Evolutionary conservation across 1,284 basidiomycete species (phyloP), one percentile per base, ranked within the genome.

Genomic region (Pyrrhoderma lamaoense): DNA sequence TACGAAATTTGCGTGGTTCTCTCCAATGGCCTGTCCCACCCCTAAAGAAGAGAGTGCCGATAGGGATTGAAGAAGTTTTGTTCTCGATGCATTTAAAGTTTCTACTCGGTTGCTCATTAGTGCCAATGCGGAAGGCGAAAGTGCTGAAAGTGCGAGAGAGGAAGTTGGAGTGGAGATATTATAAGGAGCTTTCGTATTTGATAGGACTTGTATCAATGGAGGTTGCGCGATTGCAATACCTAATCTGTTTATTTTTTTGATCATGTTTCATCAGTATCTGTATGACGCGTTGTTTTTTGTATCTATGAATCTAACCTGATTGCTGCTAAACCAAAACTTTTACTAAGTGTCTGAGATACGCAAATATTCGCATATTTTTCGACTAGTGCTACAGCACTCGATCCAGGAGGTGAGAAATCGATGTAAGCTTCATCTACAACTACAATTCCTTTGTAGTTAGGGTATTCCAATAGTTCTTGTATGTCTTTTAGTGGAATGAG

Each of bases 361-460:
- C 90, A 86, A 3, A 99, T 59, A 64, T 99, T 99, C 13, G 81
- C 80, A 64, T 91, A 98, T 49, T 91, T 79, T 53, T 82, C 73
- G 46, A 96, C 74, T 19, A 99, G 71, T 7, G 59, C 79, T 62
- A 68, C 80, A 54, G 93, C 89, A 46, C 82, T 89, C 37, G 75
- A 69, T 8, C 75, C 75, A 31, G 74, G 64, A 0, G 72, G 74
- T 0, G 88, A 78, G 63, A 99, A 99, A 66, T 99, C 96, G 62
- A 99, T 90, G 69, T 99, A 99, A 0, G 96, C 96, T 67, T 99
- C 96, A 62, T 99, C 96, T 2, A 99, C 86, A 21, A 96, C 77
- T 38, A 98, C 85, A 54, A 99, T 79, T 1, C 96, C 96, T 59
- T 85, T 89, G 76, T 89, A 98, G 0, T 74, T 71, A 3, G 81